Evolutionary conservation across 192 early-diverging fungal genomes (phyloP).

Genomic region (Coemansia furcata): DNA sequence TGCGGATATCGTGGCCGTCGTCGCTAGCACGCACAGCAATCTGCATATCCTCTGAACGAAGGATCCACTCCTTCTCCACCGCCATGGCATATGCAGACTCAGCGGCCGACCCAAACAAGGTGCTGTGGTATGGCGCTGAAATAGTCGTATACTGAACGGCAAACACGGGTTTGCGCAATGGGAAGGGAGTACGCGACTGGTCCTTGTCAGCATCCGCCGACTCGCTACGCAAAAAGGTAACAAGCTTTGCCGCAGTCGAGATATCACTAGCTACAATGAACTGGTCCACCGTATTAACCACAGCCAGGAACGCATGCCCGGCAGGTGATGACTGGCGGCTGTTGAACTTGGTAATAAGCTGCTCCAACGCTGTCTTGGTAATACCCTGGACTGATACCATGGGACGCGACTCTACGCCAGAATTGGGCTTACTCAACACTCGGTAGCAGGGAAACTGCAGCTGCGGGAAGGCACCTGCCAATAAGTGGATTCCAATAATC

Average conservation of each 20-base stretch:
- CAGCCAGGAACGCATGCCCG: conserved; percentile 21
- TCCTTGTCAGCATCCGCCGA: conserved; percentile 18
- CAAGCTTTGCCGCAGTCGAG: neutral
- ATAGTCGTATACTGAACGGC: conserved; percentile 79
- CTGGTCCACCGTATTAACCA: conserved; percentile 18
- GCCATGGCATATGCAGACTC: conserved; percentile 4
- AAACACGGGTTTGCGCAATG: conserved; percentile 78
- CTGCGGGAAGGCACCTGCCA: too few species aligned
- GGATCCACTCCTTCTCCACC: conserved; percentile 25
- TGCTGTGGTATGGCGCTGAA: conserved; percentile 74
- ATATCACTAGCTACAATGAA: conserved; percentile 30
- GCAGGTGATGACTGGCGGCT: neutral
- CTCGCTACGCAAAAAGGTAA: conserved; percentile 1
- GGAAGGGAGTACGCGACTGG: conserved; percentile 74
- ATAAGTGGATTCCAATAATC: too few species aligned
- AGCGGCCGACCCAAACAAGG: conserved; percentile 1
- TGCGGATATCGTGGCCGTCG: conserved; percentile 75
- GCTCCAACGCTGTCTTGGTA: neutral
- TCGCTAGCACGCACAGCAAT: conserved; percentile 76
- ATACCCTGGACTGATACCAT: conserved; percentile 24
- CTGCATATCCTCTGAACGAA: conserved; percentile 17
- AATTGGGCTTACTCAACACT: too few species aligned
- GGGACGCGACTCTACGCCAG: conserved; percentile 8
- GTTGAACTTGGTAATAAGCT: conserved; percentile 22
- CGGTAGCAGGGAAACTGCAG: conserved; percentile 41